Evolutionary conservation across 768 basidiomycete species (phyloP).

Genomic region (Lactarius trivialis): DNA sequence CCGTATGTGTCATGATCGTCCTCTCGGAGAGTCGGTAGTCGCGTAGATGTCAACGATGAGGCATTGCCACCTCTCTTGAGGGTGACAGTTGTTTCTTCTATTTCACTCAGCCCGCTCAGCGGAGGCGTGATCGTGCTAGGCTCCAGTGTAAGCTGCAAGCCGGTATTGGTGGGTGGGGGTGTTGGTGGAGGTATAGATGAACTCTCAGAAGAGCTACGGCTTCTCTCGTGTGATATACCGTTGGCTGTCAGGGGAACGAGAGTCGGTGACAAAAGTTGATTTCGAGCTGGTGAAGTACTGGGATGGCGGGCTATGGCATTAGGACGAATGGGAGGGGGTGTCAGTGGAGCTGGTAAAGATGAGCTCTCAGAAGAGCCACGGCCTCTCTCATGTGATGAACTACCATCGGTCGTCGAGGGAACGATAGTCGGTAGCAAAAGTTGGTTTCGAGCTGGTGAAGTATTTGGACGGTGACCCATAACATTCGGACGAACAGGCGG

Average conservation of each 20-base stretch:
- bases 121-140: neutral
- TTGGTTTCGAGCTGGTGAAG: neutral
- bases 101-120: neutral
- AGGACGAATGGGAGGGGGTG: no score
- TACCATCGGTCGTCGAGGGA: neutral
- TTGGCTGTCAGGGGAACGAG: neutral
- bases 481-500: no score
- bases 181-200: neutral
- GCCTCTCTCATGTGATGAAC: neutral
- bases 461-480: neutral
- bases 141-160: neutral
- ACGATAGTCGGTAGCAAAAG: neutral
- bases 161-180: neutral
- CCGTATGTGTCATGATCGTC: neutral
- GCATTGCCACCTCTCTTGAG: neutral
- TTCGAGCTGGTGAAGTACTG: neutral
- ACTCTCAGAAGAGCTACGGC: neutral
- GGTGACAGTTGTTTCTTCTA: neutral
- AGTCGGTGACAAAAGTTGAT: neutral
- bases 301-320: neutral
- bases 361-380: neutral
- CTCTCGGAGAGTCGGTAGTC: constrained; percentile 13
- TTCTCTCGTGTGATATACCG: neutral
- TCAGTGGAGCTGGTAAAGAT: neutral
- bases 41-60: neutral